Base-by-base conservation (phyloP, 495 filamentous ascomycete species). In the Penicillium simplicissimum region DNA sequence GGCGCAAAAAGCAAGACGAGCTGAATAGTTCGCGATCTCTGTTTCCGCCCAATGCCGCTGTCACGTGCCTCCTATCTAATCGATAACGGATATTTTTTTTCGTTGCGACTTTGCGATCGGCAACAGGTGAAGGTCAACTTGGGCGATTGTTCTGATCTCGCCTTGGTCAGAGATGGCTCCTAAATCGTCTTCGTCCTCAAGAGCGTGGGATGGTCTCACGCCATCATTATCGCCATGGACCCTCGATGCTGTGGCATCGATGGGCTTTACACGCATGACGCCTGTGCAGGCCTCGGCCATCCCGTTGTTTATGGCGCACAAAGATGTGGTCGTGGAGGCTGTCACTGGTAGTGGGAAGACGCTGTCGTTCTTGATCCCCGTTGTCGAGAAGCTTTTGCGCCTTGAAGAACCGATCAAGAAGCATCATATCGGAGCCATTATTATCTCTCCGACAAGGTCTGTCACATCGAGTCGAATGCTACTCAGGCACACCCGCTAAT, bases 291-390 rank as follows among this genome's bases (percentile, higher is more conserved):
- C 93, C 23, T 93, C 90, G n/a, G 88, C 89, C 15, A 91, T 98
- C 63, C 93, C 94, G 11, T 83, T 97, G 15, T 96, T 97, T 73
- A 87, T 91, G 76, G 88, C 87, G 8, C 91, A 98, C 74, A 97
- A 97, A 67, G 95, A 98, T 76, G 93, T 98, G 0, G 94, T 98
- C 3, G 94, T 97, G 31, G 93, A 97, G 73, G 96, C 95, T 2
- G 95, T 97, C 8, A 98, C 95, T 3, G 95, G 96, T 8, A 95
- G 90, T 69, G 95, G 95, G 47, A 98, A 98, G 75, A 98, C 95
- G 0, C 77, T 97, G 43, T 88, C 92, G 2, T 98, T 95, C 67
- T 74, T 98, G 49, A 90, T 98, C 28, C 95, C 95, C 0, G 77
- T 97, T 2, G 82, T 97, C 13, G 92, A 97, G 71, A 90, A 89